Conservation (phyloP, 768 basidiomycete species). For the Tremella fuciformis region DNA sequence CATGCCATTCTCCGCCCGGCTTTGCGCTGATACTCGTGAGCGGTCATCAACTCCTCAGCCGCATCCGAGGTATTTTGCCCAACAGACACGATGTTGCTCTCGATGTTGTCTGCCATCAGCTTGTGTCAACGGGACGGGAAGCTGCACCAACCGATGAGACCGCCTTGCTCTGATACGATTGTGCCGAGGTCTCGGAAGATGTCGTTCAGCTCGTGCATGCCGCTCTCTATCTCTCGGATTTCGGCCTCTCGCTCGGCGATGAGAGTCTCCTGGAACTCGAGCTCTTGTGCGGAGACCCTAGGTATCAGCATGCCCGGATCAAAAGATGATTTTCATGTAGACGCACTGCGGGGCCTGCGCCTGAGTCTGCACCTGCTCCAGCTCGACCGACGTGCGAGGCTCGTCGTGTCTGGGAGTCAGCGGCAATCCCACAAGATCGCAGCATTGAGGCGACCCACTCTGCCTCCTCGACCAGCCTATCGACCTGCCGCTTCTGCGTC, state of each 20-base stretch:
- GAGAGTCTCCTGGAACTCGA: slow-evolving; percentile 92
- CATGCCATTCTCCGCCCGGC: slow-evolving; percentile 88
- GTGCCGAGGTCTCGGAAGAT: slow-evolving; percentile 96
- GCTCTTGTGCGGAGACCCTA: slow-evolving; percentile 58
- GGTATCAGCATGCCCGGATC: background rate
- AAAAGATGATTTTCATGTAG: background rate
- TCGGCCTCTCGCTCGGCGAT: slow-evolving; percentile 92
- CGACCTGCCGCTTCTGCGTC: slow-evolving; percentile 76
- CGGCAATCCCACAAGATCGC: background rate
- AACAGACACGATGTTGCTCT: slow-evolving; percentile 84
- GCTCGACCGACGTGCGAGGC: slow-evolving; percentile 40
- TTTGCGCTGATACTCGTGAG: slow-evolving; percentile 88
- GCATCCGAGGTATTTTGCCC: slow-evolving; percentile 77
- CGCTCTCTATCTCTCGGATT: slow-evolving; percentile 92
- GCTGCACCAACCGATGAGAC: slow-evolving; percentile 78
- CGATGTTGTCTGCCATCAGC: slow-evolving; percentile 75
- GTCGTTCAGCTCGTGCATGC: slow-evolving; percentile 91
- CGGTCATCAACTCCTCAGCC: slow-evolving; percentile 79
- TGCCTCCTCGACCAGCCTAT: slow-evolving; percentile 59
- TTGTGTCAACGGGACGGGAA: background rate
- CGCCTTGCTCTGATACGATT: slow-evolving; percentile 88
- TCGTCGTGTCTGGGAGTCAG: slow-evolving; percentile 23
- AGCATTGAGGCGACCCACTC: slow-evolving; percentile 19
- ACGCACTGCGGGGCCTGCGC: slow-evolving; percentile 46
- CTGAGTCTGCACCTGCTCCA: slow-evolving; percentile 40